Conservation (phyloP, 2,329 filamentous ascomycete species). For the Akanthomyces dipterigenus region DNA sequence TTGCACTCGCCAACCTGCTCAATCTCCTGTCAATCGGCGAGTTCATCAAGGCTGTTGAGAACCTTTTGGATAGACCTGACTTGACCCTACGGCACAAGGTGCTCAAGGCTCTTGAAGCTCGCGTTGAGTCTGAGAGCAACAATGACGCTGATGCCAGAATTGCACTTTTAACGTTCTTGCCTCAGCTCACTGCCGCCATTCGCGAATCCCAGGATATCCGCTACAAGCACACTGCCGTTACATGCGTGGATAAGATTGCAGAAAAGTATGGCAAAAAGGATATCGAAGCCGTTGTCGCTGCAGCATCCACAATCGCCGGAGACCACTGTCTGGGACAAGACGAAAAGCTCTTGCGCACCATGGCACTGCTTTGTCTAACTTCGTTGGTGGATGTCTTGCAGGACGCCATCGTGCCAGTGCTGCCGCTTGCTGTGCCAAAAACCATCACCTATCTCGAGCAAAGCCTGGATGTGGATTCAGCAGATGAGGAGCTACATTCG, state of each 20-base stretch:
- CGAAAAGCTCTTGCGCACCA: constrained; percentile 66
- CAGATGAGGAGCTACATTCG: constrained; percentile 64
- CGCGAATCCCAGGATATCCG: constrained; percentile 63
- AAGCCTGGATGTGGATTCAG: constrained; percentile 47
- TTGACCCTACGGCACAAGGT: constrained; percentile 73
- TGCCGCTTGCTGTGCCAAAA: constrained; percentile 68
- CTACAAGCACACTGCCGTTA: constrained; percentile 79
- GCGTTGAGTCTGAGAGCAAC: constrained; percentile 67
- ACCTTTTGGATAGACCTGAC: constrained; percentile 68
- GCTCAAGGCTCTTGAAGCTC: constrained; percentile 70
- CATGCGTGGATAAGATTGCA: constrained; percentile 85
- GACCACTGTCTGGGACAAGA: constrained; percentile 67
- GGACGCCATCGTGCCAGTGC: constrained; percentile 75
- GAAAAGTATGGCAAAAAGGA: constrained; percentile 96
- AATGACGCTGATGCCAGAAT: constrained; percentile 61
- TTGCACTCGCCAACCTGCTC: constrained; percentile 72
- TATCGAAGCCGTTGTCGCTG: constrained; percentile 64
- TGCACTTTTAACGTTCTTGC: constrained; percentile 70
- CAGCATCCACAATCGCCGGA: constrained; percentile 71
- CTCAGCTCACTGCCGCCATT: constrained; percentile 71
- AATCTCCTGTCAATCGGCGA: constrained; percentile 79
- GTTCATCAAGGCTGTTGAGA: constrained; percentile 82
- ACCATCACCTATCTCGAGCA: constrained; percentile 64
- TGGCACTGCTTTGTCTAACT: constrained; percentile 82
- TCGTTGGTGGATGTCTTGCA: constrained; percentile 84